phyloP scores from a whole-genome alignment of 176 grass and related monocot genomes.

The Poa pratensis region DNA sequence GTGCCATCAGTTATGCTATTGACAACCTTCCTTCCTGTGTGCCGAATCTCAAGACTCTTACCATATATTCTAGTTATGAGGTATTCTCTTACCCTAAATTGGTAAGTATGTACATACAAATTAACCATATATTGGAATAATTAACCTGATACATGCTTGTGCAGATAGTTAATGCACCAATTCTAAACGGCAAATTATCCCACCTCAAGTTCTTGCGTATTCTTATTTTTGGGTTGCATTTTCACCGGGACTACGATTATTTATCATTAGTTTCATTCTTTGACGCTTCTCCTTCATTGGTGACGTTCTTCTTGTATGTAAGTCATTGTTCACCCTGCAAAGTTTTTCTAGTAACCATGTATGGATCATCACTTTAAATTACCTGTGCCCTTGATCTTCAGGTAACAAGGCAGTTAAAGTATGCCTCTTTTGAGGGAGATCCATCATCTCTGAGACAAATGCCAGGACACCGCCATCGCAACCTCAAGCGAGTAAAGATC shows the following conservation, averaged over 20 bases:
- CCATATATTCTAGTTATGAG: accelerated
- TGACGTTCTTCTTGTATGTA: constrained; percentile 1
- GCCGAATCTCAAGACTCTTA: constrained; percentile 39
- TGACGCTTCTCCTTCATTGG: constrained; percentile 2
- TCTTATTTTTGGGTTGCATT: accelerated
- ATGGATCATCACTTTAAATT: not conserved
- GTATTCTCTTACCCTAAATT: constrained; percentile 16
- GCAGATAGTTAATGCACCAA: constrained; percentile 10
- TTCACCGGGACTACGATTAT: not conserved
- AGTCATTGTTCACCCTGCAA: not conserved
- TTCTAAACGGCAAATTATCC: not conserved
- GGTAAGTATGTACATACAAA: not conserved
- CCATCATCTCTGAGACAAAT: not conserved
- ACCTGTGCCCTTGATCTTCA: not conserved
- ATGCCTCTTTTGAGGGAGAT: not conserved
- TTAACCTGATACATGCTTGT: not conserved
- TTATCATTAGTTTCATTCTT: constrained; percentile 28
- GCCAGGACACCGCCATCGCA: not conserved
- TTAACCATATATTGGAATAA: not conserved
- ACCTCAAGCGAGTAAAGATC: constrained; percentile 23
- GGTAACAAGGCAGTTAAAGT: not conserved
- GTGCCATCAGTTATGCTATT: constrained; percentile 8
- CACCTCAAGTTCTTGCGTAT: constrained; percentile 18
- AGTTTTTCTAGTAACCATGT: not conserved
- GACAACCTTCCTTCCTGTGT: constrained; percentile 5